phyloP scores from a whole-genome alignment of 2,329 filamentous ascomycete species.

The Monosporascus sp. region DNA sequence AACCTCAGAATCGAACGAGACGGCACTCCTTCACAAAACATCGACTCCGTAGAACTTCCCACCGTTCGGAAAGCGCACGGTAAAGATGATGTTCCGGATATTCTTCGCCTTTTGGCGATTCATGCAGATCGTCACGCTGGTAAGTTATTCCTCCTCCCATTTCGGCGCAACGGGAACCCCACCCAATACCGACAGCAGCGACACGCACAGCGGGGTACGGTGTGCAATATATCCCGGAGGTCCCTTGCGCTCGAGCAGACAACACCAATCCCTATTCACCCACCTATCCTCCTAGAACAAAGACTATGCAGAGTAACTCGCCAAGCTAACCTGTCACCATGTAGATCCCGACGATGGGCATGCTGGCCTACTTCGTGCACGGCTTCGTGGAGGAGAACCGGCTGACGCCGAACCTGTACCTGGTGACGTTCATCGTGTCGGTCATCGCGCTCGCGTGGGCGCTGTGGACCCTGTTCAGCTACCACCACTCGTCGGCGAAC shows the following conservation, averaged over 20 bases:
- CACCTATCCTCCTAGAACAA: background rate
- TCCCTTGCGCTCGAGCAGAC: background rate
- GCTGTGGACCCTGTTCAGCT: conserved; percentile 60
- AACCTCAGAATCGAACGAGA: no score
- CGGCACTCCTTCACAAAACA: no score
- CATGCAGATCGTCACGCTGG: conserved; percentile 57
- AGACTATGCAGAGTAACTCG: background rate
- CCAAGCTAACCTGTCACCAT: background rate
- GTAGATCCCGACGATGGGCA: conserved; percentile 60
- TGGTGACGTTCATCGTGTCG: conserved; percentile 63
- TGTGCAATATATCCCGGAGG: no score
- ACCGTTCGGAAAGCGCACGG: no score
- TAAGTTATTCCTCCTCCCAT: conserved; percentile 30
- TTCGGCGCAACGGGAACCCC: background rate
- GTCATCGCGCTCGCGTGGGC: conserved; percentile 60
- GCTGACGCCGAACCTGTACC: conserved; percentile 57
- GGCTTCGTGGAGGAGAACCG: conserved; percentile 51
- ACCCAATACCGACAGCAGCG: background rate
- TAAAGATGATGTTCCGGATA: conserved; percentile 55
- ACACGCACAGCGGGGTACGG: no score
- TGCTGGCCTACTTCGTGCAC: conserved; percentile 63
- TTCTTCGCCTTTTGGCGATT: conserved; percentile 60
- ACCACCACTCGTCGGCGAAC: conserved; percentile 57
- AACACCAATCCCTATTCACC: background rate
- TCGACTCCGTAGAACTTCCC: no score